Evolutionary conservation across 768 basidiomycete genomes (phyloP).

Genomic region (Cantharellus anzutake): DNA sequence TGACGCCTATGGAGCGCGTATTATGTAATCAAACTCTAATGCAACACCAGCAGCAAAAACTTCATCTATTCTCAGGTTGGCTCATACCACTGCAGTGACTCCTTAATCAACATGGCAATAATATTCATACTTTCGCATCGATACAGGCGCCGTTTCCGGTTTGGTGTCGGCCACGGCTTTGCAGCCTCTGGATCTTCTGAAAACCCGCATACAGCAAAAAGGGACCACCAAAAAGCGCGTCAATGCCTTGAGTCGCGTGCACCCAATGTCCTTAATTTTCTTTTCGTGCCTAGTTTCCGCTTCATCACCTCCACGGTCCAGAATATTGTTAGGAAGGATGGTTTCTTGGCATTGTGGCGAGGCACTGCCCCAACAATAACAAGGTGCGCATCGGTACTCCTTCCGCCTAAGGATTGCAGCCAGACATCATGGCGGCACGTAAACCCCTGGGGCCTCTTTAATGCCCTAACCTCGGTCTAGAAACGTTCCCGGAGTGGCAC

Average conservation of each 20-base stretch:
- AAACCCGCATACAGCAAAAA: conserved; percentile 28
- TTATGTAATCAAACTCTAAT: too few relatives aligned
- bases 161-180: conserved; percentile 54
- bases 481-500: conserved; percentile 82
- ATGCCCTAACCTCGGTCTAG: conserved; percentile 20
- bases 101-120: too few relatives aligned
- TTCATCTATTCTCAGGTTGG: too few relatives aligned
- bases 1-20: too few relatives aligned
- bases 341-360: conserved; percentile 63
- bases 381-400: conserved; percentile 22
- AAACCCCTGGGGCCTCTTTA: conserved; percentile 12
- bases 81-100: too few relatives aligned
- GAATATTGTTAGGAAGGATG: conserved; percentile 41
- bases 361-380: conserved; percentile 68
- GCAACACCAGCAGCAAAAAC: too few relatives aligned
- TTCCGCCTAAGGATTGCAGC: background rate
- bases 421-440: background rate
- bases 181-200: conserved; percentile 77
- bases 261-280: background rate
- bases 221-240: background rate
- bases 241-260: conserved; percentile 11
- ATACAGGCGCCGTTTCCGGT: conserved; percentile 55
- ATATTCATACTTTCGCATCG: too few relatives aligned
- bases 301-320: conserved; percentile 22
- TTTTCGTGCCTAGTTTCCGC: conserved; percentile 19